A percentile compares a stretch with the other conserved stretches of the same genome.
phyloP scores from a whole-genome alignment of 2,329 filamentous ascomycete genomes.

The Fusarium aywerte region DNA sequence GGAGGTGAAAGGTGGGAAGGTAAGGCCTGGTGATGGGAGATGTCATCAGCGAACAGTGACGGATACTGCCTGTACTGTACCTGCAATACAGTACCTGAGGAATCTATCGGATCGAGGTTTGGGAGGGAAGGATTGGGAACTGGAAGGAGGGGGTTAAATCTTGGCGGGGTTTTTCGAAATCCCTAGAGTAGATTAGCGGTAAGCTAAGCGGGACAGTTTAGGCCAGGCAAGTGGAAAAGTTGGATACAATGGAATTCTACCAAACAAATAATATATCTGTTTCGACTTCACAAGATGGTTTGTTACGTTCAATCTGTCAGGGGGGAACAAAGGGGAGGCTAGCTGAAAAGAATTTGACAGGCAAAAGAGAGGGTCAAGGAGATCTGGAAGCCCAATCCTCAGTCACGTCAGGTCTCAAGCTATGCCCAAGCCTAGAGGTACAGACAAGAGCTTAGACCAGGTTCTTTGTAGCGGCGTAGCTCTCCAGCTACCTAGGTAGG shows the following conservation, averaged over 20 bases:
- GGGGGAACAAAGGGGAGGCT: neutral
- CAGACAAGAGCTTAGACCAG: constrained; percentile 29
- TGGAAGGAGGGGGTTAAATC: constrained; percentile 19
- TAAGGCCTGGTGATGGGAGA: constrained; percentile 2
- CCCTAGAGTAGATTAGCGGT: constrained; percentile 33
- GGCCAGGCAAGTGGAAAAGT: constrained; percentile 5
- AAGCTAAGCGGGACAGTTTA: constrained; percentile 27
- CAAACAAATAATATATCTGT: neutral
- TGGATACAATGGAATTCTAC: neutral
- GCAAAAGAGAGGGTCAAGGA: constrained; percentile 21
- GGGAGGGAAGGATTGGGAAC: constrained; percentile 19
- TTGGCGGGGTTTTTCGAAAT: constrained; percentile 46
- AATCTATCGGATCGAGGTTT: constrained; percentile 37
- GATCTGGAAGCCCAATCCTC: constrained; percentile 25
- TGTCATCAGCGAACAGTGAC: constrained; percentile 3
- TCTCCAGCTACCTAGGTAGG: constrained; percentile 15
- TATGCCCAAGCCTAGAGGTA: constrained; percentile 32
- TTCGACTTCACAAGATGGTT: neutral
- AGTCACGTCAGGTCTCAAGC: constrained; percentile 14
- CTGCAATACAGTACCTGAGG: constrained; percentile 1
- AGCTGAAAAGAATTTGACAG: neutral
- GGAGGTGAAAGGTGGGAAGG: constrained; percentile 11
- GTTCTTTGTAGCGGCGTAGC: constrained; percentile 19
- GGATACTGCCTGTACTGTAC: constrained; percentile 3
- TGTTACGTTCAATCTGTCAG: neutral